Evolutionary conservation across 2,329 filamentous ascomycete genomes (phyloP).

Genomic region (Fusarium begoniae): DNA sequence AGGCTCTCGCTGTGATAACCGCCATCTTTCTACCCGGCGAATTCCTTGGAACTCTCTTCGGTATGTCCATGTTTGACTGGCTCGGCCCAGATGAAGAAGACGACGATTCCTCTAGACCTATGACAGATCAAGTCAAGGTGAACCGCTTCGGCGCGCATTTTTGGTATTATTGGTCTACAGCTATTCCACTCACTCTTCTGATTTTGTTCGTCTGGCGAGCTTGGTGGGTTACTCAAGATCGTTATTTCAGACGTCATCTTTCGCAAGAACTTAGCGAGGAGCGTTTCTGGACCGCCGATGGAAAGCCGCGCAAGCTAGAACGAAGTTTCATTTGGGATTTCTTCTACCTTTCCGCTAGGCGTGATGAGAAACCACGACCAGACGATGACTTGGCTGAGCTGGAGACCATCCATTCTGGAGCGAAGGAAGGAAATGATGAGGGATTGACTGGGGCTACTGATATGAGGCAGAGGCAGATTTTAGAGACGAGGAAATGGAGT

Average conservation of each 20-base stretch:
- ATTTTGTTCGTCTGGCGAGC: constrained; percentile 56
- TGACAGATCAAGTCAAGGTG: constrained; percentile 17
- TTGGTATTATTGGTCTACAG: constrained; percentile 58
- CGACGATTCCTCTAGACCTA: not conserved
- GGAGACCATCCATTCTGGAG: constrained; percentile 29
- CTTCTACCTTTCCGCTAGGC: constrained; percentile 51
- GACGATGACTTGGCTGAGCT: constrained; percentile 29
- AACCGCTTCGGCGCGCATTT: constrained; percentile 51
- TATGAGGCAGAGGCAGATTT: constrained; percentile 36
- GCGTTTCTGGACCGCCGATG: constrained; percentile 58
- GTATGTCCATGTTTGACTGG: constrained; percentile 60
- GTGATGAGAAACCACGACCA: constrained; percentile 42
- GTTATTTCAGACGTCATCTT: constrained; percentile 56
- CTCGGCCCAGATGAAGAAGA: constrained; percentile 48
- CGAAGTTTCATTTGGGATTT: constrained; percentile 56
- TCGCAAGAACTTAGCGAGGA: constrained; percentile 59
- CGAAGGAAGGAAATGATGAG: constrained; percentile 18
- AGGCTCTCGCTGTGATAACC: constrained; percentile 58
- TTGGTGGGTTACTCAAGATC: constrained; percentile 59
- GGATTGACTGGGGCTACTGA: constrained; percentile 13
- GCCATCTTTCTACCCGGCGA: constrained; percentile 59
- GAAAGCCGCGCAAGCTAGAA: constrained; percentile 53
- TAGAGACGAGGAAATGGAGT: constrained; percentile 39
- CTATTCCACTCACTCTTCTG: constrained; percentile 53
- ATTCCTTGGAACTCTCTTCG: constrained; percentile 57